Conservation (phyloP, 768 basidiomycete species). For the Leccinum uliginosum region DNA sequence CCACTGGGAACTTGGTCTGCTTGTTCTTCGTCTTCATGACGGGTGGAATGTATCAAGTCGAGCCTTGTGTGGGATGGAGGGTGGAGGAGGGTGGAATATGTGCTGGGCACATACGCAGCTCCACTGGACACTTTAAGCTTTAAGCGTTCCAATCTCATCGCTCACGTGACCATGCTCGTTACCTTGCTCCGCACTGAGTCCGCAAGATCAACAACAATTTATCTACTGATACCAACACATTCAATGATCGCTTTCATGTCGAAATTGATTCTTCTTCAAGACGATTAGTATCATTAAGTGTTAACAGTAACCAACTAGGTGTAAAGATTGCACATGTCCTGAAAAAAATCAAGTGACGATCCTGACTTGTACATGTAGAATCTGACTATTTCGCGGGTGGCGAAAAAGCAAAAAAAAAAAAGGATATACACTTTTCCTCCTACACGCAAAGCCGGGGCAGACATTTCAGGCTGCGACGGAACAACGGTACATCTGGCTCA, state of each 20-base stretch:
- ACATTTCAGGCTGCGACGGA: not conserved
- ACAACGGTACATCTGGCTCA: not conserved
- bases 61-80: not conserved
- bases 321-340: not conserved
- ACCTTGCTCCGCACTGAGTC: too few relatives aligned
- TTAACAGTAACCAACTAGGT: not conserved
- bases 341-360: not conserved
- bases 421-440: not conserved
- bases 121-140: not conserved
- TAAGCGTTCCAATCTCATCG: conserved; percentile 19
- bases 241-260: not conserved
- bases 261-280: not conserved
- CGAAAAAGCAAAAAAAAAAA: not conserved
- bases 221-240: too few relatives aligned
- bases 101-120: conserved; percentile 10
- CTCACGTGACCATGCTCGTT: conserved; percentile 18
- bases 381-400: not conserved
- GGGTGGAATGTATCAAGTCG: not conserved
- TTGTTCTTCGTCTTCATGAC: conserved; percentile 88
- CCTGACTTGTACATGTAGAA: not conserved
- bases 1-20: conserved; percentile 87
- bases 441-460: not conserved
- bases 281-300: too few relatives aligned
- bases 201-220: too few relatives aligned
- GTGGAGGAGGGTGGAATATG: not conserved